Conservation (phyloP, 768 basidiomycete genomes). For the Russula griseocarnosa region DNA sequence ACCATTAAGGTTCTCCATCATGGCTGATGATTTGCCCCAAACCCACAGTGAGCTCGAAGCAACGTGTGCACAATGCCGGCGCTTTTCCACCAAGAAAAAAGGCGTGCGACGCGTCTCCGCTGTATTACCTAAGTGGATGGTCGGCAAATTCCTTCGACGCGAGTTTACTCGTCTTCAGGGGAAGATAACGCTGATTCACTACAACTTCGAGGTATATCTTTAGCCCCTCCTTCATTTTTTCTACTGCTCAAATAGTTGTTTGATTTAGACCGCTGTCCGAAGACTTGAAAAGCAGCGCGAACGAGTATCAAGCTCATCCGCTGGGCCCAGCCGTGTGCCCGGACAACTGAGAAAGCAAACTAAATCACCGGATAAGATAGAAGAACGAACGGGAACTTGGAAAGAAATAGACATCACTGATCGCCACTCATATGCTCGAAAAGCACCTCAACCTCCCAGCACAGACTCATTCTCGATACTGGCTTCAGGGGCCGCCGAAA, state of each 20-base stretch:
- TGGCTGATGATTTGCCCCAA: neutral
- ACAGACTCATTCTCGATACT: neutral
- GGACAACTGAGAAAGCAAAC: conserved; percentile 1
- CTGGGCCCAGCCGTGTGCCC: neutral
- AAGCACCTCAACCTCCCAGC: neutral
- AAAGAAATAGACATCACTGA: neutral
- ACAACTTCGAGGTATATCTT: conserved; percentile 12
- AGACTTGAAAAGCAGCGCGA: neutral
- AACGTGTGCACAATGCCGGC: conserved; percentile 5
- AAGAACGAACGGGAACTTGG: conserved; percentile 1
- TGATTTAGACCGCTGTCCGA: neutral
- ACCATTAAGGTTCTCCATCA: neutral
- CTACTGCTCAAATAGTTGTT: neutral
- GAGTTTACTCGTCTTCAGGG: conserved; percentile 6
- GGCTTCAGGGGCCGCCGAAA: neutral
- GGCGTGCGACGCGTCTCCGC: conserved; percentile 6
- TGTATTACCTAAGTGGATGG: conserved; percentile 20
- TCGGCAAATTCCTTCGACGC: conserved; percentile 10
- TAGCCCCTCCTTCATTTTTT: too few relatives aligned
- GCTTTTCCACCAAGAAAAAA: conserved; percentile 10
- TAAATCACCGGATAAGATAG: neutral
- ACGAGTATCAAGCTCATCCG: neutral
- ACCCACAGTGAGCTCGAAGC: conserved; percentile 11
- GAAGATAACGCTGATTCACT: conserved; percentile 5
- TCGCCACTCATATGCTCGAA: neutral